Conservation (phyloP, 208 protist species). For the Wallacemonas sp. region DNA sequence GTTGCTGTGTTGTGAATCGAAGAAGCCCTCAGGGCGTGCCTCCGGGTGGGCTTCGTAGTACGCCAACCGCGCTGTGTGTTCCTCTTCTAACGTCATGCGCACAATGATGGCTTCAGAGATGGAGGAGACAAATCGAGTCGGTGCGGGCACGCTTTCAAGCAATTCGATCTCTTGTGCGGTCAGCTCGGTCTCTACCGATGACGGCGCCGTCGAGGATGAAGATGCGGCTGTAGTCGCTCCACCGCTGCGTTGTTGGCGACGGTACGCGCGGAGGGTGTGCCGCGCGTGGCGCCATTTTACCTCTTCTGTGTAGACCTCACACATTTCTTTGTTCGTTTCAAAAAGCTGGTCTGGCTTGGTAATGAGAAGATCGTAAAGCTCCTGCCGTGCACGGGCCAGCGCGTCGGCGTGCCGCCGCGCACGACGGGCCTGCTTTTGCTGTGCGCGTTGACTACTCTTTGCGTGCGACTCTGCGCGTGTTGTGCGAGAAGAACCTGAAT, state of each 20-base stretch:
- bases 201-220: not conserved
- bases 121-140: not conserved
- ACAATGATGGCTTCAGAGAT: conserved; percentile 10
- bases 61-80: conserved; percentile 8
- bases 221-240: not conserved
- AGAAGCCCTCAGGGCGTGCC: conserved; percentile 6
- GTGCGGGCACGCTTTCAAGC: conserved; percentile 5
- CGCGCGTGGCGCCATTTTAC: conserved; percentile 20
- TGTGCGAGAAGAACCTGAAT: too few relatives aligned
- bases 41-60: conserved; percentile 10
- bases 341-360: conserved; percentile 9
- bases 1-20: not conserved
- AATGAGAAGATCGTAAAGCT: conserved; percentile 28
- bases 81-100: conserved; percentile 16
- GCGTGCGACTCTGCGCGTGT: too few relatives aligned
- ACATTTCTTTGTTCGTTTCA: conserved; percentile 24
- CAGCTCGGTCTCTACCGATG: not conserved
- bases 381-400: not conserved
- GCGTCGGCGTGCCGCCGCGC: too few relatives aligned
- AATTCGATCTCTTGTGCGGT: not conserved
- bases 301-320: conserved; percentile 19
- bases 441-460: too few relatives aligned
- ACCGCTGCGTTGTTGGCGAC: not conserved
- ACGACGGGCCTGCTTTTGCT: too few relatives aligned
- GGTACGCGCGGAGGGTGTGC: conserved; percentile 1